A percentile compares a stretch with the other conserved stretches of the same genome.
Conservation (phyloP, 1,139 yeast genomes). For the Geotrichum carabidarum region DNA sequence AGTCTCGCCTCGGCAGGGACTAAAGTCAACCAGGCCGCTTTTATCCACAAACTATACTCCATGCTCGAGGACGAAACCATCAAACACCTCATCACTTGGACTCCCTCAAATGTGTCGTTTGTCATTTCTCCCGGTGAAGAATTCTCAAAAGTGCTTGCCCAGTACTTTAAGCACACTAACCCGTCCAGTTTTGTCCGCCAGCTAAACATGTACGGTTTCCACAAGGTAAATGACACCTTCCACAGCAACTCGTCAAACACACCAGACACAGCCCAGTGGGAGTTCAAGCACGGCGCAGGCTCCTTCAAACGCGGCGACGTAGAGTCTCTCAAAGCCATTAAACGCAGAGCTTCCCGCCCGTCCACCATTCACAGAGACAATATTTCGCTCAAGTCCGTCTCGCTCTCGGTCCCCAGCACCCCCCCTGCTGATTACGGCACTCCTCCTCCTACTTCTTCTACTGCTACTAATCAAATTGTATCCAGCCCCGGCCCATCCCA, state of each 20-base stretch:
- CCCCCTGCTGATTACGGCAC: conserved; percentile 24
- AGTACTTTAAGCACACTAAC: conserved; percentile 89
- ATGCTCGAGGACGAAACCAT: conserved; percentile 54
- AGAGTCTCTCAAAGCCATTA: conserved; percentile 57
- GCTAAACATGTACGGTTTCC: conserved; percentile 97
- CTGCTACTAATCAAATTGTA: not conserved
- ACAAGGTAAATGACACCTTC: conserved; percentile 48
- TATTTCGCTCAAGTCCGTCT: conserved; percentile 31
- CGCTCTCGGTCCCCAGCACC: conserved; percentile 30
- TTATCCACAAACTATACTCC: conserved; percentile 54
- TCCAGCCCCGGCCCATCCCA: conserved; percentile 14
- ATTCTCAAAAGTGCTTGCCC: conserved; percentile 62
- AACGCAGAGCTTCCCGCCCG: conserved; percentile 51
- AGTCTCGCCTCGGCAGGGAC: conserved; percentile 33
- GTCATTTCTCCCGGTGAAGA: conserved; percentile 42
- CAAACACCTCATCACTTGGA: conserved; percentile 72
- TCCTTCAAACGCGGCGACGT: conserved; percentile 72
- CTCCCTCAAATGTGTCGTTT: conserved; percentile 48
- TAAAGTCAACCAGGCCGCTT: conserved; percentile 47
- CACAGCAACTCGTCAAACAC: conserved; percentile 23
- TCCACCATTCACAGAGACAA: conserved; percentile 32
- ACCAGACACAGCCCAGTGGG: conserved; percentile 53
- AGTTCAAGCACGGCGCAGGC: conserved; percentile 80
- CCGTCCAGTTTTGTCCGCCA: conserved; percentile 95
- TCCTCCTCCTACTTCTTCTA: conserved; percentile 10